These are phyloP conservation scores for Diaporthe citri DNA, from an alignment of 2,329 filamentous ascomycete genomes.

Conservation along the genomic window DNA sequence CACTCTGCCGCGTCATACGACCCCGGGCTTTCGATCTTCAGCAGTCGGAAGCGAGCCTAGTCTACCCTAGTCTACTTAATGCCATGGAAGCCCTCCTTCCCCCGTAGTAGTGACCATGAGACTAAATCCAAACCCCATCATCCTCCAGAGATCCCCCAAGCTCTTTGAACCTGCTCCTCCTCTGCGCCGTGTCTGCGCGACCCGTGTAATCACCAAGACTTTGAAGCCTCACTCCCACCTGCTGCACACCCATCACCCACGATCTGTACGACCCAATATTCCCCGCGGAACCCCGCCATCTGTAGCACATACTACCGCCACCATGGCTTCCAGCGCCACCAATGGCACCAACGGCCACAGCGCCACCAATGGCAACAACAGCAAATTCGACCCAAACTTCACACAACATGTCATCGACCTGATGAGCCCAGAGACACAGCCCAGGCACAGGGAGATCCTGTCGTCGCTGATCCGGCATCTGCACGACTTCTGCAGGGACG, in stretches of 20 bases:
- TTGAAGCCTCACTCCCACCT: neutral
- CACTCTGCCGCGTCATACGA: conserved; percentile 29
- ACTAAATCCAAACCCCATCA: neutral
- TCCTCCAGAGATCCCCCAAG: neutral
- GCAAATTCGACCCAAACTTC: conserved; percentile 56
- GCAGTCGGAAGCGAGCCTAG: conserved; percentile 7
- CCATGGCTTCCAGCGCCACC: conserved; percentile 23
- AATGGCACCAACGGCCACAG: conserved; percentile 30
- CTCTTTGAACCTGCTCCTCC: neutral
- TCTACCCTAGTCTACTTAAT: conserved; percentile 18
- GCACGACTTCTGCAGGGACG: conserved; percentile 74
- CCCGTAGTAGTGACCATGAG: neutral
- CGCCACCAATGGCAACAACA: conserved; percentile 22
- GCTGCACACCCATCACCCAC: conserved; percentile 4
- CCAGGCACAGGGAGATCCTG: conserved; percentile 68
- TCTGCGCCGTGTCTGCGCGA: neutral
- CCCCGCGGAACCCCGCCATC: conserved; percentile 16
- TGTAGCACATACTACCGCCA: neutral
- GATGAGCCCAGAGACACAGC: conserved; percentile 70
- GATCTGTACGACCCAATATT: neutral
- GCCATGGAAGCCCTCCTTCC: conserved; percentile 1
- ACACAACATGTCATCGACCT: conserved; percentile 70
- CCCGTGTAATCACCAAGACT: neutral
- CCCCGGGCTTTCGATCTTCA: conserved; percentile 26
- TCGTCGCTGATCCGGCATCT: conserved; percentile 68